Conservation (phyloP, 352 stramenopile species). For the Albugo candida region DNA sequence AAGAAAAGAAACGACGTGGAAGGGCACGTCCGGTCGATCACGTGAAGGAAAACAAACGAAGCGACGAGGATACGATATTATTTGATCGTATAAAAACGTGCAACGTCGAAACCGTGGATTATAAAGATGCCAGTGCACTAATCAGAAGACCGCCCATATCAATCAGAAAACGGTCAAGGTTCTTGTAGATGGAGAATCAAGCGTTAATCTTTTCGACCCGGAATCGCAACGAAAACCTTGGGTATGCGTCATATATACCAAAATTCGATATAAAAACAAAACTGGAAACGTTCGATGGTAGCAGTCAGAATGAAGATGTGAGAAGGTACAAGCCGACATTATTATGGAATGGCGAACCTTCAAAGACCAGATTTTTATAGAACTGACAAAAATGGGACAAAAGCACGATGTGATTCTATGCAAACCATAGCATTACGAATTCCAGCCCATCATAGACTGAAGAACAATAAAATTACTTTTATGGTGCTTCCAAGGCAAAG, state of each 20-base stretch:
- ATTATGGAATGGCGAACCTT: slow-evolving; percentile 1
- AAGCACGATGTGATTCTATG: slow-evolving; percentile 9
- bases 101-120: too few relatives aligned
- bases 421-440: slow-evolving; percentile 6
- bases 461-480: slow-evolving; percentile 4
- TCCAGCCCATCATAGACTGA: slow-evolving; percentile 7
- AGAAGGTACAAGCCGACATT: slow-evolving; percentile 1
- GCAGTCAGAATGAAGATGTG: background rate
- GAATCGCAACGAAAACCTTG: background rate
- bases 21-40: too few relatives aligned
- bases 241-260: background rate
- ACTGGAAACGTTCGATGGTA: slow-evolving; percentile 4
- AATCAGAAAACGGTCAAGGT: too few relatives aligned
- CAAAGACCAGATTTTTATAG: background rate
- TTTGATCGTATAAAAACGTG: too few relatives aligned
- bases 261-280: slow-evolving; percentile 1
- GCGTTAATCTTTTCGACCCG: slow-evolving; percentile 5
- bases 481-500: background rate
- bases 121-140: too few relatives aligned
- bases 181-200: slow-evolving; percentile 6
- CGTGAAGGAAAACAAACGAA: too few relatives aligned
- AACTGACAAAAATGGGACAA: background rate
- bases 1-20: too few relatives aligned
- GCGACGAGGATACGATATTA: too few relatives aligned
- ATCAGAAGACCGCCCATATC: too few relatives aligned